These are phyloP conservation scores for Penicillium janthinellum DNA, from an alignment of 2,329 filamentous ascomycete species.

Conservation along the genomic window DNA sequence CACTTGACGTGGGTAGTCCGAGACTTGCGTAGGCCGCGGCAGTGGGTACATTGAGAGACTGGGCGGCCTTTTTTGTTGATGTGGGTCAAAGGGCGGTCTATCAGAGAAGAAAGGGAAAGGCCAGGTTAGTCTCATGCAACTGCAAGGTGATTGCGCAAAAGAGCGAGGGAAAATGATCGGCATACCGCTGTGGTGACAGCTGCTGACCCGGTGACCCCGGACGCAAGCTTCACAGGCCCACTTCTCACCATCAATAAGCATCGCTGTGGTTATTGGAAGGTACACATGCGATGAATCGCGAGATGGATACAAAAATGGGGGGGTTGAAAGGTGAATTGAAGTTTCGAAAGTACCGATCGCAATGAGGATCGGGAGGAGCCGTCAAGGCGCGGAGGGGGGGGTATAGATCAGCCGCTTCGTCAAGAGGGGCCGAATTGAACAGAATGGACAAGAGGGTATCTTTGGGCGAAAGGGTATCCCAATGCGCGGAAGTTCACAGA, in stretches of 20 bases:
- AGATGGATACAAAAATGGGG: constrained; percentile 16
- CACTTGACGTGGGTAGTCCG: constrained; percentile 93
- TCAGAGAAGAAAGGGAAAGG: constrained; percentile 17
- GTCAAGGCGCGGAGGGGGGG: constrained; percentile 34
- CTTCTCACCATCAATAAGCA: constrained; percentile 94
- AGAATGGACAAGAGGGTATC: constrained; percentile 39
- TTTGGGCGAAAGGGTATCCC: constrained; percentile 31
- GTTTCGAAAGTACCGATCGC: constrained; percentile 14
- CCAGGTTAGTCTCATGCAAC: background rate
- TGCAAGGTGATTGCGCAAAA: background rate
- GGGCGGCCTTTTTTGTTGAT: constrained; percentile 98
- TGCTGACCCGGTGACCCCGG: constrained; percentile 97
- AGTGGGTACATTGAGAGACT: constrained; percentile 97
- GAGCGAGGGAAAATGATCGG: constrained; percentile 29
- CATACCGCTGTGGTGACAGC: constrained; percentile 93
- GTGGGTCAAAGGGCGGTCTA: constrained; percentile 87
- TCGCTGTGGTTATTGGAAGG: constrained; percentile 48
- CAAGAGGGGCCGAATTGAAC: constrained; percentile 30
- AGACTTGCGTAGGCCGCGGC: constrained; percentile 93
- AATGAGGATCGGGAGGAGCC: constrained; percentile 25
- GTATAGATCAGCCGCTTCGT: constrained; percentile 29
- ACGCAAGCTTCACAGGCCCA: constrained; percentile 98
- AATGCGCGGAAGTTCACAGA: constrained; percentile 29
- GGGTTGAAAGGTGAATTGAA: constrained; percentile 18
- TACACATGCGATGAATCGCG: constrained; percentile 46